Evolutionary conservation across 257 asterid species (phyloP).

Genomic region (Fraxinus americana): DNA sequence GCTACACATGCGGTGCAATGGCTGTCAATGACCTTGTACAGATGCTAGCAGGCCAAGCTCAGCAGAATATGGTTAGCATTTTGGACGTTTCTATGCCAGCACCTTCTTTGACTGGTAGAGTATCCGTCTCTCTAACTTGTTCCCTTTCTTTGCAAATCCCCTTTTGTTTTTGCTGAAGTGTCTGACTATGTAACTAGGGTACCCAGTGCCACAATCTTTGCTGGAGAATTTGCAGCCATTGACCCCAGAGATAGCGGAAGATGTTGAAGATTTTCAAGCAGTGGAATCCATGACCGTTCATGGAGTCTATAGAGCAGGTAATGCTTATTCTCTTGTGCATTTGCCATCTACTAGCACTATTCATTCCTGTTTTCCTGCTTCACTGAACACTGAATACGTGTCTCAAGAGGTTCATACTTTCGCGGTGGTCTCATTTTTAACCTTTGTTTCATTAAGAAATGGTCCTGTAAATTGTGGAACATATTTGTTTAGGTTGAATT

Average conservation of each 20-base stretch:
- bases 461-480: no score
- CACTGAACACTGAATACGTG: neutral
- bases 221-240: constrained; percentile 62
- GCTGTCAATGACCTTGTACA: constrained; percentile 61
- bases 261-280: constrained; percentile 70
- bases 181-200: constrained; percentile 39
- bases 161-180: constrained; percentile 21
- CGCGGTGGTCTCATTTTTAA: constrained; percentile 2
- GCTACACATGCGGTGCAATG: constrained; percentile 62
- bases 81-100: constrained; percentile 83
- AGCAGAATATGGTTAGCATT: constrained; percentile 69
- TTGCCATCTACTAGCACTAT: neutral
- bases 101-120: constrained; percentile 63
- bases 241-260: constrained; percentile 66
- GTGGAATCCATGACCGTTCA: constrained; percentile 69
- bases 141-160: neutral
- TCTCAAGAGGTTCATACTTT: neutral
- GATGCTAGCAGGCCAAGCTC: constrained; percentile 72
- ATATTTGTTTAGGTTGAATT: no score
- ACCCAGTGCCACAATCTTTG: constrained; percentile 40
- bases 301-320: constrained; percentile 85
- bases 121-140: neutral
- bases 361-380: neutral
- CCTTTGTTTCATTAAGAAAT: neutral
- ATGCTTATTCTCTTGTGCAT: constrained; percentile 8